Conservation (phyloP, 75 land plant genomes). For the Selaginella tamariscina region DNA sequence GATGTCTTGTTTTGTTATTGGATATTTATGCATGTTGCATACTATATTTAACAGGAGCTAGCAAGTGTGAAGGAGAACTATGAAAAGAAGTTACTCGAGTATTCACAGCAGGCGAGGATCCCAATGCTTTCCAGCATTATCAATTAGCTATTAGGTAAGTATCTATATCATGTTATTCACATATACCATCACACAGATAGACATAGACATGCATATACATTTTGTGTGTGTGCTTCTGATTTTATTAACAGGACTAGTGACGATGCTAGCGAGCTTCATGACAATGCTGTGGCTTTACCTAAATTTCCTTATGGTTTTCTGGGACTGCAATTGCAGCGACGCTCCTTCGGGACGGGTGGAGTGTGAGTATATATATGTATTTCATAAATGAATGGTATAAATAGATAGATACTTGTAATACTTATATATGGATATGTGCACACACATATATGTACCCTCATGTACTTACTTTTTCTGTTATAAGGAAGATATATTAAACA, state of each 20-base stretch:
- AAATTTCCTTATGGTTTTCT: constrained; percentile 51
- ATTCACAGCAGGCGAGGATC: background rate
- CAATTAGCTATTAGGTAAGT: no score
- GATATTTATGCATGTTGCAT: background rate
- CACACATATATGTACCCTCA: no score
- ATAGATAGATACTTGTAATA: no score
- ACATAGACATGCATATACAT: no score
- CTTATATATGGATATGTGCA: no score
- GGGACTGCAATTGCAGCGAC: constrained; percentile 92
- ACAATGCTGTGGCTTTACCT: no score
- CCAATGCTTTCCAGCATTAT: background rate
- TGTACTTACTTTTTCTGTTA: no score
- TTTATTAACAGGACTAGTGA: background rate
- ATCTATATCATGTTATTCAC: no score
- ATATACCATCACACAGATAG: no score
- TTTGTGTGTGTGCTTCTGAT: no score
- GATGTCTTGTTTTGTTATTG: no score
- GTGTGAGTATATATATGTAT: constrained; percentile 42
- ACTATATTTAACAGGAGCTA: background rate
- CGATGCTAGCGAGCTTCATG: constrained; percentile 10
- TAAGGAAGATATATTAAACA: background rate
- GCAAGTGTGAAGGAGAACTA: background rate
- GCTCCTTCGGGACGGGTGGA: constrained; percentile 94
- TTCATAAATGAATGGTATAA: no score
- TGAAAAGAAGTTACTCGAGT: background rate